phyloP scores from a whole-genome alignment of 192 early-diverging fungal genomes.

The Coemansia reversa region DNA sequence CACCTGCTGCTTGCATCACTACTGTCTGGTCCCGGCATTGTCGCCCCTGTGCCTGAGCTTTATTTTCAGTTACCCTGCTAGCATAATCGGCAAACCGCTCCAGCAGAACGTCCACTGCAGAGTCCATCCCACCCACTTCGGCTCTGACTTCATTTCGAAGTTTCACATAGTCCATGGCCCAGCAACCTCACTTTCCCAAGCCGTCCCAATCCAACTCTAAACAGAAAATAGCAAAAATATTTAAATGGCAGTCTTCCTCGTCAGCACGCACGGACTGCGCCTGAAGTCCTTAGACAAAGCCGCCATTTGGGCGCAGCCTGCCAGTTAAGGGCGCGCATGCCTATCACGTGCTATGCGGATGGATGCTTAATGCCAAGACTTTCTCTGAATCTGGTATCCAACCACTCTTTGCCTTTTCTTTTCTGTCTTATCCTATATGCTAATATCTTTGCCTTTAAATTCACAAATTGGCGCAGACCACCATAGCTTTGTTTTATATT shows the following conservation, averaged over 20 bases:
- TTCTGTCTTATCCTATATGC: not conserved
- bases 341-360: not conserved
- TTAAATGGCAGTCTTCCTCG: not conserved
- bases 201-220: not conserved
- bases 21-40: not conserved
- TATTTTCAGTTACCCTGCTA: not conserved
- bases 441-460: not conserved
- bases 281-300: not conserved
- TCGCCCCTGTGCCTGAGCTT: not conserved
- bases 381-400: not conserved
- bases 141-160: slow-evolving; percentile 8
- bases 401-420: slow-evolving; percentile 2
- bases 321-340: not conserved
- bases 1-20: slow-evolving; percentile 21
- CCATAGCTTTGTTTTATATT: not conserved
- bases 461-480: not conserved
- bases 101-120: slow-evolving; percentile 30
- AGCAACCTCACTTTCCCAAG: not conserved
- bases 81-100: slow-evolving; percentile 24
- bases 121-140: slow-evolving; percentile 41
- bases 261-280: not conserved
- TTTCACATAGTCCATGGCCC: slow-evolving; percentile 5
- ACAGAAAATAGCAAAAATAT: not conserved
- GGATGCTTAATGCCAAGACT: slow-evolving; percentile 27
- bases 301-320: not conserved